These are phyloP conservation scores for Astrocystis sublimbata DNA, from an alignment of 495 filamentous ascomycete genomes.

Conservation along the genomic window DNA sequence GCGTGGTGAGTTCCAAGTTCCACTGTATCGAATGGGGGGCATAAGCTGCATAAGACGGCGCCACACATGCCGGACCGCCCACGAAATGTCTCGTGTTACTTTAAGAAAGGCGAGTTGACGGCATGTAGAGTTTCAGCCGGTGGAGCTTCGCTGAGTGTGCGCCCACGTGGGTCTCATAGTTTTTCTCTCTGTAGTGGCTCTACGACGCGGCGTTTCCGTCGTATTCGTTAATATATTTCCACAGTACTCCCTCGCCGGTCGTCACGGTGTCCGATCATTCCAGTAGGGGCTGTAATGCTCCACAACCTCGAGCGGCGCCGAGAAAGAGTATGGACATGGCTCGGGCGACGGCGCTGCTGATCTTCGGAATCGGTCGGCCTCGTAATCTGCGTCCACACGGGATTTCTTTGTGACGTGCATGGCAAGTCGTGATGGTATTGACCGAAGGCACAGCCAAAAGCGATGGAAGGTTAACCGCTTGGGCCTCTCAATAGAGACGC, in stretches of 20 bases:
- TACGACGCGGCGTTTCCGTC: neutral
- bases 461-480: neutral
- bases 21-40: neutral
- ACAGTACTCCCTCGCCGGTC: neutral
- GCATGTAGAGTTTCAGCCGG: neutral
- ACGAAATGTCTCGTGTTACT: neutral
- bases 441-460: neutral
- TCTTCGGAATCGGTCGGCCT: conserved; percentile 17
- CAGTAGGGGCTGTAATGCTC: neutral
- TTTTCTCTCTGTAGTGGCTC: neutral
- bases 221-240: neutral
- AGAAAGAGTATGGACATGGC: conserved; percentile 15
- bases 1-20: neutral
- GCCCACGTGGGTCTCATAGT: neutral
- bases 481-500: neutral
- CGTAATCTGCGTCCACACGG: neutral
- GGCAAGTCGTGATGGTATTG: neutral
- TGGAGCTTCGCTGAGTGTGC: neutral
- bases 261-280: neutral
- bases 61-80: neutral
- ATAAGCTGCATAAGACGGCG: neutral
- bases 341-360: conserved; percentile 26
- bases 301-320: neutral
- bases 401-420: neutral
- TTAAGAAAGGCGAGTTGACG: neutral